Conservation (phyloP, 345 rosid genomes). For the Gossypium herbaceum region DNA sequence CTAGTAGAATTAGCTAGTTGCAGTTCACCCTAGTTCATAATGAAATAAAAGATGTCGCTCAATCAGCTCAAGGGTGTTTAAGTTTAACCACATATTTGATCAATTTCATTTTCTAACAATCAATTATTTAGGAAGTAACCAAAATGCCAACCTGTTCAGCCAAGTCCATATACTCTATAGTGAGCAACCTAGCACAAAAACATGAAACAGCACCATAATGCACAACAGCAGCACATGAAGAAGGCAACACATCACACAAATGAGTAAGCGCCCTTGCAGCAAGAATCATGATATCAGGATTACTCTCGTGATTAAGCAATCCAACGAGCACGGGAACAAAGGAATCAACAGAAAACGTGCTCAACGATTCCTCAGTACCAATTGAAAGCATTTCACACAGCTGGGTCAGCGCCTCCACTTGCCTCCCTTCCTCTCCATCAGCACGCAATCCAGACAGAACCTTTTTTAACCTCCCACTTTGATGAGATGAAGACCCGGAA, state of each 20-base stretch:
- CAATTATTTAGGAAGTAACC: neutral
- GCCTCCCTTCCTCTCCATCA: conserved; percentile 96
- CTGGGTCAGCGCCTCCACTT: conserved; percentile 97
- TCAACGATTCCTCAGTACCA: conserved; percentile 94
- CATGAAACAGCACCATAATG: conserved; percentile 94
- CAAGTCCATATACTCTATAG: conserved; percentile 98
- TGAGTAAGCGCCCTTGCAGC: conserved; percentile 98
- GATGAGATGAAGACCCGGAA: conserved; percentile 84
- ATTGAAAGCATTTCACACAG: conserved; percentile 93
- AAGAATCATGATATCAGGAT: conserved; percentile 97
- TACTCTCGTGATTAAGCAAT: conserved; percentile 84
- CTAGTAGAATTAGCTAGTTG: neutral
- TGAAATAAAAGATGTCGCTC: neutral
- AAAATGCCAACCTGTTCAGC: conserved; percentile 83
- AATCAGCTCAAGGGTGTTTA: neutral
- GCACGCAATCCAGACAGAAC: conserved; percentile 86
- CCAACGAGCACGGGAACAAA: conserved; percentile 94
- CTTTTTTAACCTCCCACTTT: conserved; percentile 83
- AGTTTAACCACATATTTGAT: neutral
- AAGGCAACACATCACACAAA: conserved; percentile 93
- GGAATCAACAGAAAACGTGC: conserved; percentile 95
- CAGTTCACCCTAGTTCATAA: neutral
- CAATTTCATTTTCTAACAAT: neutral
- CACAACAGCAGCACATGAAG: conserved; percentile 97
- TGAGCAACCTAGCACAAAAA: conserved; percentile 85